Evolutionary conservation across 306 rosid species (phyloP).

Genomic region (Acacia acuminata): DNA sequence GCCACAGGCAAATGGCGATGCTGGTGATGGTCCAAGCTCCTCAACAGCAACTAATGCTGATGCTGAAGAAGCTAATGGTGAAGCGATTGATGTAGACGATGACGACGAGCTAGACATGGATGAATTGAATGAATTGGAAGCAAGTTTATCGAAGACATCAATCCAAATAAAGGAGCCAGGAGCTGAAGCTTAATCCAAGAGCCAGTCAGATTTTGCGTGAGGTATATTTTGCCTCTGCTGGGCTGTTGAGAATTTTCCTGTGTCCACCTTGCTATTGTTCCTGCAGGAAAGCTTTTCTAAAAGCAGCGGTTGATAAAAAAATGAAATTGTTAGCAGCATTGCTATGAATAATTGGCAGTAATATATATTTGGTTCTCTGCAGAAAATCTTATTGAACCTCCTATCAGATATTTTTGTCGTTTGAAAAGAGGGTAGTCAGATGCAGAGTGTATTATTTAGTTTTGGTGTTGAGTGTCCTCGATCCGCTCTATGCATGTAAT

Average conservation of each 20-base stretch:
- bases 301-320: conserved; percentile 17
- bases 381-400: not conserved
- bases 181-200: conserved; percentile 42
- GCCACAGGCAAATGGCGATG: conserved; percentile 32
- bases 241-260: not conserved
- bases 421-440: conserved; percentile 13
- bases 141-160: conserved; percentile 63
- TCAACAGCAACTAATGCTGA: conserved; percentile 34
- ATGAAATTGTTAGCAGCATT: conserved; percentile 20
- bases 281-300: not conserved
- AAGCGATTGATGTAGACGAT: conserved; percentile 31
- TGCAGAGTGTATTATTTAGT: not conserved
- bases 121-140: conserved; percentile 67
- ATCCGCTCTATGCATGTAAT: not conserved
- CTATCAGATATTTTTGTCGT: conserved; percentile 7
- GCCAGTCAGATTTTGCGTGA: not conserved
- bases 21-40: conserved; percentile 39
- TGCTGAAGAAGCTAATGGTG: conserved; percentile 30
- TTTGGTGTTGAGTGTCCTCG: conserved; percentile 6
- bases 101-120: conserved; percentile 68
- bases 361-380: conserved; percentile 4
- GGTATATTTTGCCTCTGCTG: not conserved
- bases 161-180: conserved; percentile 57
- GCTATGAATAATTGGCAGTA: conserved; percentile 21
- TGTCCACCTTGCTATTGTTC: conserved; percentile 1